Conservation (phyloP, 768 basidiomycete species). For the Lepiota brunneoincarnata region DNA sequence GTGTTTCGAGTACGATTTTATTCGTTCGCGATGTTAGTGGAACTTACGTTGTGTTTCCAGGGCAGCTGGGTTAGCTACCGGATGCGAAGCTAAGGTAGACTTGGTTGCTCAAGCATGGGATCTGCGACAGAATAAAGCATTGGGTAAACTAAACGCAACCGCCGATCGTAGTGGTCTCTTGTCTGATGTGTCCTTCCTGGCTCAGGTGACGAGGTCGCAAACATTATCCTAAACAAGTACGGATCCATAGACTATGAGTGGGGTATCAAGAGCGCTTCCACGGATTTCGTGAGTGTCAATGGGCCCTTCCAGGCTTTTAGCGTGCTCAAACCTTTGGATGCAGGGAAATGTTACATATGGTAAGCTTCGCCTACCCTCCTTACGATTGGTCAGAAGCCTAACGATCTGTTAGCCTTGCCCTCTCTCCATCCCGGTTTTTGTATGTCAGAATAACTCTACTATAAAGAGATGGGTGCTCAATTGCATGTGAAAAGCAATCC, state of each 20-base stretch:
- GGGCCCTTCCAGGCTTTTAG: not conserved
- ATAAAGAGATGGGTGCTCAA: not conserved
- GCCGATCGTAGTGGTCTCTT: not conserved
- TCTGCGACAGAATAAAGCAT: slow-evolving; percentile 63
- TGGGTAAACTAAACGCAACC: slow-evolving; percentile 36
- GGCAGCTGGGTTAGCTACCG: slow-evolving; percentile 67
- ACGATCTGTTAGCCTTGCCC: slow-evolving; percentile 44
- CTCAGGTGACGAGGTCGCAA: slow-evolving; percentile 63
- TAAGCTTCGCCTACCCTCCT: slow-evolving; percentile 24
- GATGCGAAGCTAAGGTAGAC: slow-evolving; percentile 49
- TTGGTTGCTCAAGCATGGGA: slow-evolving; percentile 41
- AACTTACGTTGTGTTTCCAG: slow-evolving; percentile 29
- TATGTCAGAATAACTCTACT: slow-evolving; percentile 21
- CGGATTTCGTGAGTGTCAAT: slow-evolving; percentile 67
- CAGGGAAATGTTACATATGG: slow-evolving; percentile 79
- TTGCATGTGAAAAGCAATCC: slow-evolving; percentile 53
- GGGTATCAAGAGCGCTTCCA: slow-evolving; percentile 71
- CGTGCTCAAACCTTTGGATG: not conserved
- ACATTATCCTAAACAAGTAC: slow-evolving; percentile 57
- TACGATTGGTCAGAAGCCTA: not conserved
- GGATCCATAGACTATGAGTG: slow-evolving; percentile 62
- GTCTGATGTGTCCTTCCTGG: not conserved
- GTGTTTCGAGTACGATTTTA: slow-evolving; percentile 63
- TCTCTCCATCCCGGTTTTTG: slow-evolving; percentile 75
- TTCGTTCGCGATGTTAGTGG: not conserved